These are phyloP conservation scores for Collybiopsis luxurians DNA, from an alignment of 768 basidiomycete genomes.

Conservation along the genomic window DNA sequence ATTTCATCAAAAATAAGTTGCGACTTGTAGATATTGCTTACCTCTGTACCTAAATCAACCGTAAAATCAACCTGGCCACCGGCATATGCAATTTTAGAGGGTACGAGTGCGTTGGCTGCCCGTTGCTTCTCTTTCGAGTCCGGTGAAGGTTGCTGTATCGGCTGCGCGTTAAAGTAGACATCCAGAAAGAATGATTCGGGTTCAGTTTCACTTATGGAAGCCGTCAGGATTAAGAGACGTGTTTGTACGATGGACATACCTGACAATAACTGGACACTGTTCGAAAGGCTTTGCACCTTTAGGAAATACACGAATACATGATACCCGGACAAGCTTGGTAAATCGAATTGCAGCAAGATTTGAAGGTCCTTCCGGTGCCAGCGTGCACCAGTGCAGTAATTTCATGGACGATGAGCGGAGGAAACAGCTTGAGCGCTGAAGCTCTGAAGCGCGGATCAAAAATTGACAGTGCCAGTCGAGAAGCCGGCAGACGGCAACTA, in stretches of 20 bases:
- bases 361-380: conserved; percentile 55
- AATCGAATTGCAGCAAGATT: conserved; percentile 73
- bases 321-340: conserved; percentile 61
- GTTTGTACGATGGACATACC: conserved; percentile 38
- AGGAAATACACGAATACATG: conserved; percentile 69
- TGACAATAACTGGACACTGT: conserved; percentile 56
- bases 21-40: no score
- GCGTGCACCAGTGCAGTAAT: conserved; percentile 67
- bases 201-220: conserved; percentile 53
- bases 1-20: no score
- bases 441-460: no score
- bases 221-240: neutral
- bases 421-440: no score
- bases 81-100: conserved; percentile 67
- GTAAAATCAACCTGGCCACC: conserved; percentile 65
- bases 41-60: conserved; percentile 71
- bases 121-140: conserved; percentile 58
- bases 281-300: conserved; percentile 60
- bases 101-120: conserved; percentile 68
- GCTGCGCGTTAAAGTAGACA: conserved; percentile 72
- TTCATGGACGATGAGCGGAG: conserved; percentile 26
- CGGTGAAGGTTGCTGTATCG: conserved; percentile 31
- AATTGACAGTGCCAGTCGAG: no score
- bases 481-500: no score
- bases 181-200: conserved; percentile 74